Evolutionary conservation across 169 alveolate species (phyloP).

Genomic region (Nephromyces sp.): DNA sequence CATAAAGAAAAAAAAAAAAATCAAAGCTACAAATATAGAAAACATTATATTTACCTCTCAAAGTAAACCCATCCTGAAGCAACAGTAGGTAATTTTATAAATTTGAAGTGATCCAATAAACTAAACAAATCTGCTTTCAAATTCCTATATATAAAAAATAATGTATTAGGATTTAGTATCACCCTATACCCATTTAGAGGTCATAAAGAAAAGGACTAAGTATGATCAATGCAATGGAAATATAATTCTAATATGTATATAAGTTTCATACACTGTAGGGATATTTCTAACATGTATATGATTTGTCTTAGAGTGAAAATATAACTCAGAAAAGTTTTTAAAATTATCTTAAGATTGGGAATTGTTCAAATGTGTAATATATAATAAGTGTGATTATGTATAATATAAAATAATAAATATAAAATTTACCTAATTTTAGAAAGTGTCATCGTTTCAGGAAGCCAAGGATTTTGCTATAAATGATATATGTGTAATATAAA

Average conservation of each 20-base stretch:
- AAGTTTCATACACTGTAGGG: neutral
- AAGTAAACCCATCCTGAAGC: constrained; percentile 30
- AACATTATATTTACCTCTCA: constrained; percentile 8
- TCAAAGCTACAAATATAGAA: neutral
- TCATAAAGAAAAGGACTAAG: neutral
- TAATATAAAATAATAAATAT: too few relatives aligned
- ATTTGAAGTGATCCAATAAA: neutral
- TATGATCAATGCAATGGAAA: neutral
- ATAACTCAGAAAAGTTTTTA: too few relatives aligned
- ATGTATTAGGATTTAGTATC: neutral
- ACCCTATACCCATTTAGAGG: neutral
- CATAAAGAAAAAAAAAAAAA: neutral
- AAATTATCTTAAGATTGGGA: too few relatives aligned
- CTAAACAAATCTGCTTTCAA: constrained; percentile 10
- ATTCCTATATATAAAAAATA: neutral
- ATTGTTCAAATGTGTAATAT: too few relatives aligned
- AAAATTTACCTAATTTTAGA: constrained; percentile 18
- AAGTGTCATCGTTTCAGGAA: constrained; percentile 15
- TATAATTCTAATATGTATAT: neutral
- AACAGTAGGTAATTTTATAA: constrained; percentile 16
- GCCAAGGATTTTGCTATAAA: constrained; percentile 10
- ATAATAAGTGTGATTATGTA: too few relatives aligned
- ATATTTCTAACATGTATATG: too few relatives aligned
- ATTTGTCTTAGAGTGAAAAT: too few relatives aligned
- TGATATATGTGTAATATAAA: too few relatives aligned